Base-by-base conservation (phyloP, 2,329 filamentous ascomycete species). In the Aspergillus pseudonomiae region DNA sequence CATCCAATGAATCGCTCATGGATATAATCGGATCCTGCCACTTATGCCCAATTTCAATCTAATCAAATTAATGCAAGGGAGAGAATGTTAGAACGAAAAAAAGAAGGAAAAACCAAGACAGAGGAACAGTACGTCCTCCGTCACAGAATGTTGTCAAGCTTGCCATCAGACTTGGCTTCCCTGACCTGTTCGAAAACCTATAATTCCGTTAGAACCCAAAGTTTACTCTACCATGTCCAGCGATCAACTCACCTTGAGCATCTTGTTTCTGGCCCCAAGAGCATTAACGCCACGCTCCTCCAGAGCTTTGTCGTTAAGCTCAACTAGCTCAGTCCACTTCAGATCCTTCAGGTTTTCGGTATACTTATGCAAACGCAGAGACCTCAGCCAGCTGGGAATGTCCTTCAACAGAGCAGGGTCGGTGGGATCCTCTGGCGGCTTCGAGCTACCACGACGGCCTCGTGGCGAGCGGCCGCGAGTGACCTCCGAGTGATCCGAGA, bases 291-390 rank as follows among this genome's bases (percentile, higher is more conserved):
- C 95, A 59, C 93, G 90, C 30, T 93, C 91, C 80, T 98, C 94
- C 67, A 99, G 83, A 56, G 92, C 94, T 75, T 94, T 94, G 71
- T 99, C 95, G 73, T 97, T 93, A 70, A 99, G 83, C 78, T 95
- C 91, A 64, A 99, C 84, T 71, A 99, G 81, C 60, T 99, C 95
- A 32, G 90, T 91, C 95, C 95, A 99, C 74, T 95, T 93, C 84
- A 98, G 88, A 74, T 98, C 94, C 81, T 98, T 99, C 67, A 99
- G 82, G 71, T 98, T 96, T 71, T 99, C 95, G 11, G 95, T 99
- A 80, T 99, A 99, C 83, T 99, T 99, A 85, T 99, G 95, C 73
- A 99, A 85, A 65, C 95, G 89, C 75, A 98, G 85, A 78, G 93
- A 97, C 76, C 95, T 89, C 73, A 99, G 86, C 95, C 95, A 99